These are phyloP conservation scores for Kodamaea anthophila DNA, from an alignment of 1,139 yeast genomes.

Conservation along the genomic window DNA sequence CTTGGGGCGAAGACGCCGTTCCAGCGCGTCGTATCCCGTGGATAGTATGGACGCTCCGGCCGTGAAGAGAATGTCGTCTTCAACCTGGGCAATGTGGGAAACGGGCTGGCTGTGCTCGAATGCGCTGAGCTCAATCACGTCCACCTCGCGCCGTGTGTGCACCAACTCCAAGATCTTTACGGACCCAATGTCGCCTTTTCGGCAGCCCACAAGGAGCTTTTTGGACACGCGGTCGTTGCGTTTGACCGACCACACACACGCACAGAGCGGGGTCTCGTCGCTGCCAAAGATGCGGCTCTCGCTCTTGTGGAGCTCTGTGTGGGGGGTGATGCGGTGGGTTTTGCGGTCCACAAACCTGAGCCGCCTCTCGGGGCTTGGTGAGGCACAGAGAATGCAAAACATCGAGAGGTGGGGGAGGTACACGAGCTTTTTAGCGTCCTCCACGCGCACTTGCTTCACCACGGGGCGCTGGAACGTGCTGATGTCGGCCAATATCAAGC, in stretches of 20 bases:
- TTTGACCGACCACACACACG: slow-evolving; percentile 30
- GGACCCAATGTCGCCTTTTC: slow-evolving; percentile 21
- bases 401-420: slow-evolving; percentile 12
- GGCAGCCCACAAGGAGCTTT: slow-evolving; percentile 39
- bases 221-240: slow-evolving; percentile 30
- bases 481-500: slow-evolving; percentile 34
- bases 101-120: slow-evolving; percentile 33
- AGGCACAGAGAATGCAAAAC: slow-evolving; percentile 36
- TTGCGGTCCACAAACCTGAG: slow-evolving; percentile 33
- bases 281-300: slow-evolving; percentile 20
- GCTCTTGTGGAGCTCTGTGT: slow-evolving; percentile 12
- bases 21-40: slow-evolving; percentile 34
- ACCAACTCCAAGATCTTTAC: slow-evolving; percentile 40
- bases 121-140: slow-evolving; percentile 31
- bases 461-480: slow-evolving; percentile 22
- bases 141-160: slow-evolving; percentile 17
- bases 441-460: slow-evolving; percentile 29
- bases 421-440: slow-evolving; percentile 26
- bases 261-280: slow-evolving; percentile 32
- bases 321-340: slow-evolving; percentile 14
- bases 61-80: slow-evolving; percentile 28
- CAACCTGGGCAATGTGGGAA: slow-evolving; percentile 32
- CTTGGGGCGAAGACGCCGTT: slow-evolving; percentile 31
- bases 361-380: slow-evolving; percentile 18
- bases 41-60: slow-evolving; percentile 28